Evolutionary conservation across 176 grass and related monocot species (phyloP).

Genomic region (Hsuehochloa calcarea): DNA sequence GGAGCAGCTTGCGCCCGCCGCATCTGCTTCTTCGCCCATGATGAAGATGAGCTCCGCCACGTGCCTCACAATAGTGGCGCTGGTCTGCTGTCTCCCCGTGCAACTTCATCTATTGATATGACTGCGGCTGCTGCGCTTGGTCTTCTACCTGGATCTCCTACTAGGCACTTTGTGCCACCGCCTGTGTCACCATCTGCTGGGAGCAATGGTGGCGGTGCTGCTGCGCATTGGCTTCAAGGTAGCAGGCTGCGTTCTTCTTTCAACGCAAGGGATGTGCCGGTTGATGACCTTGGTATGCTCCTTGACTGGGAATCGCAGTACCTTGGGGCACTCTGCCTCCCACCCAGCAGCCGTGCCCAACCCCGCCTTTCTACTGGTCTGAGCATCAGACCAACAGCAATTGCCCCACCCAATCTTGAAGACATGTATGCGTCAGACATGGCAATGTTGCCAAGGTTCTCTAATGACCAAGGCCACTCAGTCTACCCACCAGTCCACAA

Average conservation of each 20-base stretch:
- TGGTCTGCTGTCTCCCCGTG: conserved; percentile 64
- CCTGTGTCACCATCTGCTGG: conserved; percentile 62
- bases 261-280: conserved; percentile 69
- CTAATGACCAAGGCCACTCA: conserved; percentile 59
- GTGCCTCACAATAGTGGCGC: conserved; percentile 57
- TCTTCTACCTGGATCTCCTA: conserved; percentile 49
- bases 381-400: conserved; percentile 44
- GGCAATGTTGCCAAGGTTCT: conserved; percentile 64
- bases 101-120: conserved; percentile 71
- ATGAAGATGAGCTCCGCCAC: conserved; percentile 75
- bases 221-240: conserved; percentile 52
- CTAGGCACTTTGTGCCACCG: conserved; percentile 42
- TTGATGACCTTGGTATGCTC: conserved; percentile 59
- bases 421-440: conserved; percentile 72
- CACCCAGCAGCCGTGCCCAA: conserved; percentile 32
- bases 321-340: conserved; percentile 60
- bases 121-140: conserved; percentile 57
- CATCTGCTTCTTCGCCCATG: conserved; percentile 91
- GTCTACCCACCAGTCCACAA: conserved; percentile 77
- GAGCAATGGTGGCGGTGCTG: conserved; percentile 28
- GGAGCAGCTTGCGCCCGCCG: conserved; percentile 63
- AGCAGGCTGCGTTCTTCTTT: conserved; percentile 82
- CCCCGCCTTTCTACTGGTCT: conserved; percentile 34
- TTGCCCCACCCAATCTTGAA: conserved; percentile 58
- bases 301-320: conserved; percentile 64